These are phyloP conservation scores for Vigna hirtella DNA, from an alignment of 306 rosid genomes.

Conservation along the genomic window DNA sequence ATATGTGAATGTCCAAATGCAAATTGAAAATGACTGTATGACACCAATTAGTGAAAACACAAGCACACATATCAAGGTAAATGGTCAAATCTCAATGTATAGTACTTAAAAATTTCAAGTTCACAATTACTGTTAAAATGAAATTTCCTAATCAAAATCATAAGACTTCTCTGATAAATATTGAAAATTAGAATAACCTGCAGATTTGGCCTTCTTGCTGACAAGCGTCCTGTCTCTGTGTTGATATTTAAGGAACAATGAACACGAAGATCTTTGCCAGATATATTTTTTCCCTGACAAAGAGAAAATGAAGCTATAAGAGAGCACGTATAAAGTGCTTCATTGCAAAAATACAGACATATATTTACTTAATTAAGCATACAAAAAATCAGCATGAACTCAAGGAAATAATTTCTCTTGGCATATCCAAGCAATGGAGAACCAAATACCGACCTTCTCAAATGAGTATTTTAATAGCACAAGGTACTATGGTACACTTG, in stretches of 20 bases:
- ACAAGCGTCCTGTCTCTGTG: conserved; percentile 93
- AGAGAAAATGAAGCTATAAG: conserved; percentile 38
- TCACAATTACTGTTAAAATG: conserved; percentile 24
- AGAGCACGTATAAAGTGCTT: conserved; percentile 9
- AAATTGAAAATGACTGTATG: conserved; percentile 1
- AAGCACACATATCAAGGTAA: background rate
- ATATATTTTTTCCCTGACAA: conserved; percentile 81
- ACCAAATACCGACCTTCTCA: background rate
- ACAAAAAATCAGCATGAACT: background rate
- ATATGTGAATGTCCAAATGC: conserved; percentile 22
- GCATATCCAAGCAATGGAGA: background rate
- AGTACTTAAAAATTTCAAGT: conserved; percentile 22
- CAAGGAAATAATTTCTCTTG: conserved; percentile 22
- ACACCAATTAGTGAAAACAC: conserved; percentile 24
- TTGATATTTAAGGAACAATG: conserved; percentile 95
- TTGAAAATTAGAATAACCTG: conserved; percentile 66
- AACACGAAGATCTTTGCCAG: conserved; percentile 80
- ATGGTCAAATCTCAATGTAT: conserved; percentile 2
- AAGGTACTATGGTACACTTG: background rate
- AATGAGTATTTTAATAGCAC: background rate
- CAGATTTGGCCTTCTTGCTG: conserved; percentile 95
- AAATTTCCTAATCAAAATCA: conserved; percentile 34
- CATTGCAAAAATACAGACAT: conserved; percentile 4
- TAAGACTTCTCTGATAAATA: conserved; percentile 16
- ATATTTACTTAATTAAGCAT: conserved; percentile 7